Evolutionary conservation across 441 rosid species (phyloP).

Genomic region (Pelargonium citronellum): DNA sequence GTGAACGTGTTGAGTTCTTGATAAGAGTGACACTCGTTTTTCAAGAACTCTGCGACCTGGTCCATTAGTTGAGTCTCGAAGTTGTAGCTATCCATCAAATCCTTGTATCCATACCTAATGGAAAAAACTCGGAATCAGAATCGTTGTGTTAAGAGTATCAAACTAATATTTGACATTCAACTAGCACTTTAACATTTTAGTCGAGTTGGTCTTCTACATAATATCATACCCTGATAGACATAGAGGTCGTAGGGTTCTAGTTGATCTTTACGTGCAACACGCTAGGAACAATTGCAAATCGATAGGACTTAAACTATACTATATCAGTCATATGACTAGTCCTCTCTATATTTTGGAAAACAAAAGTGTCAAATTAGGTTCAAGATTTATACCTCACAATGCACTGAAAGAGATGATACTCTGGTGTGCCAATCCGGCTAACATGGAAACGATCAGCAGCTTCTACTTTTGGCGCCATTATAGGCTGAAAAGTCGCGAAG

Average conservation of each 20-base stretch:
- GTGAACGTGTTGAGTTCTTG: slow-evolving; percentile 15
- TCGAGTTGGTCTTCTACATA: too few species aligned
- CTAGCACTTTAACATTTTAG: too few species aligned
- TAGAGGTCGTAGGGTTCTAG: too few species aligned
- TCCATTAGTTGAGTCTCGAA: slow-evolving; percentile 80
- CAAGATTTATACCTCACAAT: slow-evolving; percentile 36
- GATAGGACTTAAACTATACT: too few species aligned
- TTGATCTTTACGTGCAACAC: too few species aligned
- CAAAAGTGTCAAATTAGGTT: too few species aligned
- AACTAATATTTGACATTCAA: too few species aligned
- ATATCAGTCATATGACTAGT: too few species aligned
- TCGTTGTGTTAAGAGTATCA: too few species aligned
- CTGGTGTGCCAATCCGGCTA: slow-evolving; percentile 83
- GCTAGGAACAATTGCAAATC: too few species aligned
- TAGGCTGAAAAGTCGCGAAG: slow-evolving; percentile 81
- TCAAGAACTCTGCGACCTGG: slow-evolving; percentile 36
- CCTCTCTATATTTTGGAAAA: too few species aligned
- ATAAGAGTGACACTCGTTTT: not conserved
- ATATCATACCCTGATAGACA: too few species aligned
- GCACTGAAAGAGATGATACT: slow-evolving; percentile 83
- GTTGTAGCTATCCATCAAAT: slow-evolving; percentile 82
- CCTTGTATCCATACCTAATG: slow-evolving; percentile 74
- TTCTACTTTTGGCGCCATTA: slow-evolving; percentile 77
- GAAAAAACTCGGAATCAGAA: not conserved
- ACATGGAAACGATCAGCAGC: slow-evolving; percentile 82